Evolutionary conservation across 1,139 yeast genomes (phyloP).

Genomic region (Pichia sp.): DNA sequence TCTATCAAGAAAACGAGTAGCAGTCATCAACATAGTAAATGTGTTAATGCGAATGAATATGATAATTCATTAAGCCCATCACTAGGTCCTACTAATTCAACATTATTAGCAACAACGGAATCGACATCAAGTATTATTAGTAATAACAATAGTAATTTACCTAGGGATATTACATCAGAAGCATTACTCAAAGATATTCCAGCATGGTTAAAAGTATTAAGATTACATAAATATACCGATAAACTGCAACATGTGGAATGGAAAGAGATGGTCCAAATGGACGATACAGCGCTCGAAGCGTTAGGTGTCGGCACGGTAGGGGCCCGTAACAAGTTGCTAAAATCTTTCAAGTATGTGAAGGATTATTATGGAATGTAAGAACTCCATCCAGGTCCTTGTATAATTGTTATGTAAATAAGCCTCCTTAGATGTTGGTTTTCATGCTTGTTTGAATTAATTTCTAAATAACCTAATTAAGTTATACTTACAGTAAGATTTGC

Average conservation of each 20-base stretch:
- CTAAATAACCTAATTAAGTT: too few species aligned
- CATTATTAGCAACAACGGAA: background rate
- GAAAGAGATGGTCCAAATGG: slow-evolving; percentile 68
- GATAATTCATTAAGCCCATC: background rate
- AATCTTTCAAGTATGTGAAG: slow-evolving; percentile 81
- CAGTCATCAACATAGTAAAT: background rate
- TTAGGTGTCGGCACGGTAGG: slow-evolving; percentile 92
- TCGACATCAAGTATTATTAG: background rate
- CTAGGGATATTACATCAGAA: slow-evolving; percentile 58
- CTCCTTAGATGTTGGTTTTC: too few species aligned
- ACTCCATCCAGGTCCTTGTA: background rate
- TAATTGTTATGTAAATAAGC: too few species aligned
- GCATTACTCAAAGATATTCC: slow-evolving; percentile 73
- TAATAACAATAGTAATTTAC: slow-evolving; percentile 32
- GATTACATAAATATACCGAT: slow-evolving; percentile 91
- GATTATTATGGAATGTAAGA: slow-evolving; percentile 22
- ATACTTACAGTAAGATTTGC: too few species aligned
- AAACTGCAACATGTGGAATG: slow-evolving; percentile 70
- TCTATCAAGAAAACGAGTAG: background rate
- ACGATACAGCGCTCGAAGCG: slow-evolving; percentile 62
- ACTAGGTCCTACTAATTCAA: background rate
- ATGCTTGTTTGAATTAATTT: too few species aligned
- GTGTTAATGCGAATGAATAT: background rate
- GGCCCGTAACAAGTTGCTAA: slow-evolving; percentile 84
- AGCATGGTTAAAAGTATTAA: slow-evolving; percentile 81